phyloP scores from a whole-genome alignment of 306 rosid genomes.

The Sphenostylis stenocarpa region DNA sequence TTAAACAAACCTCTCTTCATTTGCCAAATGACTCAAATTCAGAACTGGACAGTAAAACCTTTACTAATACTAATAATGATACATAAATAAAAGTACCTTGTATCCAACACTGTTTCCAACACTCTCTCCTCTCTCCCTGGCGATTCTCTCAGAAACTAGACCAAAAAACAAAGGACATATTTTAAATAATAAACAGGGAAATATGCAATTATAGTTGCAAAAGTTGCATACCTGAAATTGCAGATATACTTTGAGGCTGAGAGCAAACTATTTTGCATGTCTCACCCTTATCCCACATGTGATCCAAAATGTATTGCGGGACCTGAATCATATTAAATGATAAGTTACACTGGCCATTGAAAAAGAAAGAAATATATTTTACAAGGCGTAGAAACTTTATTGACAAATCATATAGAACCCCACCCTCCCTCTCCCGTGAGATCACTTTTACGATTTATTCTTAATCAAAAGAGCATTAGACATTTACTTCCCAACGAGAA shows the following conservation, averaged over 20 bases:
- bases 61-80: not conserved
- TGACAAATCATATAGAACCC: too few relatives aligned
- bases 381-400: not conserved
- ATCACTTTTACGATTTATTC: too few relatives aligned
- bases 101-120: constrained; percentile 80
- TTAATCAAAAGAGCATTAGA: too few relatives aligned
- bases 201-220: not conserved
- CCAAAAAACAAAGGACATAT: constrained; percentile 24
- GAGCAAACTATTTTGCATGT: constrained; percentile 82
- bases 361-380: constrained; percentile 5
- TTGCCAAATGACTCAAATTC: not conserved
- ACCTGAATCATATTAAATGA: constrained; percentile 60
- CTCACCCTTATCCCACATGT: constrained; percentile 82
- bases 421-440: too few relatives aligned
- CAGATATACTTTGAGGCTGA: constrained; percentile 92
- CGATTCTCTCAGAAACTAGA: constrained; percentile 84
- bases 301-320: constrained; percentile 87
- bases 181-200: not conserved
- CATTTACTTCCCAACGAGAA: too few relatives aligned
- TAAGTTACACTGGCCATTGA: not conserved
- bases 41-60: not conserved
- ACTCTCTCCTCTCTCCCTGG: constrained; percentile 78
- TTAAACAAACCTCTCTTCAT: not conserved
- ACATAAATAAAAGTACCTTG: constrained; percentile 66
- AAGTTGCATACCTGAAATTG: constrained; percentile 67